These are phyloP conservation scores for Linum usitatissimum DNA, from an alignment of 345 rosid genomes.

Conservation along the genomic window DNA sequence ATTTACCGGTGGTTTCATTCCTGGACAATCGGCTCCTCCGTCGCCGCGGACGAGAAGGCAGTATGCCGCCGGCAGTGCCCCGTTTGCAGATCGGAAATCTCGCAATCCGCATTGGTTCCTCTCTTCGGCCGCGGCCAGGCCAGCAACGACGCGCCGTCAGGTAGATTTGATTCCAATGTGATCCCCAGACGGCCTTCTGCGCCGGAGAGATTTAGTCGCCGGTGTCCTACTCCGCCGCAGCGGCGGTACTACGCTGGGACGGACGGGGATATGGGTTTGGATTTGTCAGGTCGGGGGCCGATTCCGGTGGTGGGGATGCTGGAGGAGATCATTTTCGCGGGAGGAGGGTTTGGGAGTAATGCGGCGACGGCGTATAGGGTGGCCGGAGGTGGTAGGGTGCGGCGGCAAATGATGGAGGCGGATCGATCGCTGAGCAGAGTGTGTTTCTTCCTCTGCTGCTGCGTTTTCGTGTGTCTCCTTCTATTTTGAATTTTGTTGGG, in stretches of 20 bases:
- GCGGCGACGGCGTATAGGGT: not conserved
- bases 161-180: not conserved
- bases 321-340: not conserved
- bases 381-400: not conserved
- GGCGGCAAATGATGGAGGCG: not conserved
- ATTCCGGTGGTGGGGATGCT: not conserved
- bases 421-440: not conserved
- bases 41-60: not conserved
- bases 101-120: conserved; percentile 16
- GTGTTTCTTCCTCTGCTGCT: not conserved
- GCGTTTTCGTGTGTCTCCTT: not conserved
- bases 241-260: not conserved
- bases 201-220: no score
- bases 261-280: not conserved
- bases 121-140: conserved; percentile 17
- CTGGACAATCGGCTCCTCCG: conserved; percentile 8
- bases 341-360: not conserved
- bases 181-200: not conserved
- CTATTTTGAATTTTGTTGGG: not conserved
- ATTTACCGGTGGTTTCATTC: conserved; percentile 23
- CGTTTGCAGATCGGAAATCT: conserved; percentile 22
- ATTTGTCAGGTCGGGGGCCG: not conserved
- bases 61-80: conserved; percentile 18
- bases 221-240: no score
- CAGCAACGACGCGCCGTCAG: not conserved